A percentile compares a stretch with the other conserved stretches of the same genome.
Evolutionary conservation across 1,284 basidiomycete species (phyloP).

Genomic region (Tilletia setariae): DNA sequence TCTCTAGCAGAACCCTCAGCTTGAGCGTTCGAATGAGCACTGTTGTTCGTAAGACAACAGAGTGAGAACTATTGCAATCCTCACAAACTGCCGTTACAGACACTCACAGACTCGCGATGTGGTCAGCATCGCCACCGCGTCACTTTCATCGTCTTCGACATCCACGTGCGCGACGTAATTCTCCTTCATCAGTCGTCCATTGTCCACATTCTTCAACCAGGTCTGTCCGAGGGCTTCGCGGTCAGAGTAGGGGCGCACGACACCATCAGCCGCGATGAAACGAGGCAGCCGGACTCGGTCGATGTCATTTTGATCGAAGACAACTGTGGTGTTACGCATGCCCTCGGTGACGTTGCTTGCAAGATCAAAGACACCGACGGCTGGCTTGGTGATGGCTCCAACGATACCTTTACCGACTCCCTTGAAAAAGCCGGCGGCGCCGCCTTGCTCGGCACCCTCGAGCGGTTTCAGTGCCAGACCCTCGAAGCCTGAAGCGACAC

Average conservation of each 20-base stretch:
- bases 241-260: constrained; percentile 64
- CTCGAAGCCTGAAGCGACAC: constrained; percentile 91
- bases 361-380: constrained; percentile 92
- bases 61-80: constrained; percentile 66
- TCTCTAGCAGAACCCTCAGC: constrained; percentile 85
- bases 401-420: constrained; percentile 95
- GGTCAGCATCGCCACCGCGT: constrained; percentile 49
- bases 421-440: constrained; percentile 94
- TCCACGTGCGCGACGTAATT: constrained; percentile 77
- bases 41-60: constrained; percentile 76
- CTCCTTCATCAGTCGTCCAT: constrained; percentile 78
- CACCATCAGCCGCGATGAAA: constrained; percentile 64
- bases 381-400: constrained; percentile 92
- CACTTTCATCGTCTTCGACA: constrained; percentile 59
- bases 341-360: constrained; percentile 95
- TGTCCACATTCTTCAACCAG: constrained; percentile 89
- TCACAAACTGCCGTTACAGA: constrained; percentile 17
- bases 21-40: constrained; percentile 85
- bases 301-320: constrained; percentile 87
- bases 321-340: constrained; percentile 89
- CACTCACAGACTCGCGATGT: constrained; percentile 36
- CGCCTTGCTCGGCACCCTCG: constrained; percentile 91
- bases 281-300: constrained; percentile 87
- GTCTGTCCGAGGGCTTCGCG: constrained; percentile 91
- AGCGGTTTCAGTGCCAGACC: constrained; percentile 94